Conservation (phyloP, 805 yeast species). For the Saccharomycopsis synnaedendra region DNA sequence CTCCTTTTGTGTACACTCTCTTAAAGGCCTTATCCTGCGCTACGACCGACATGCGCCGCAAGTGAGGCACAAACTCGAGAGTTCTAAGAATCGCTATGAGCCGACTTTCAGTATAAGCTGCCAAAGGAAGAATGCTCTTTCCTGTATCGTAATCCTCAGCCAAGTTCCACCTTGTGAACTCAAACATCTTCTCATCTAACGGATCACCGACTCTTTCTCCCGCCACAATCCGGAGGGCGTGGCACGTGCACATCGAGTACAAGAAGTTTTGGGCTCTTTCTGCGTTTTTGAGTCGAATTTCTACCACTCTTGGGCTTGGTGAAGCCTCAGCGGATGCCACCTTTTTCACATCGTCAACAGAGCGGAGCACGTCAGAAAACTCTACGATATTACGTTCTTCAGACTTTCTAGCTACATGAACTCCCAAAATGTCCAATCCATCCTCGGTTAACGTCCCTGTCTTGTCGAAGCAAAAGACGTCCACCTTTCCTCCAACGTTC, state of each 20-base stretch:
- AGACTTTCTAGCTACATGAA: conserved; percentile 27
- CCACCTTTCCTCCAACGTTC: conserved; percentile 92
- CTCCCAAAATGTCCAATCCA: conserved; percentile 78
- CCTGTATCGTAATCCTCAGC: conserved; percentile 51
- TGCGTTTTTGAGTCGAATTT: background rate
- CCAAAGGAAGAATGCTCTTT: conserved; percentile 34
- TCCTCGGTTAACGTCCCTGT: conserved; percentile 98
- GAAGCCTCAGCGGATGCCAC: background rate
- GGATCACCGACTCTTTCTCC: conserved; percentile 88
- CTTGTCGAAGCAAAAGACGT: conserved; percentile 86
- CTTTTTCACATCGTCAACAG: conserved; percentile 15
- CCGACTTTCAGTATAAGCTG: conserved; percentile 26
- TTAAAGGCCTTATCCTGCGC: conserved; percentile 25
- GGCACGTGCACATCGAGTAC: conserved; percentile 53
- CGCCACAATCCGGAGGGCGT: conserved; percentile 73
- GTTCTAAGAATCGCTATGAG: conserved; percentile 33
- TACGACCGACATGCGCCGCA: conserved; percentile 86
- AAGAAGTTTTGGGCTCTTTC: conserved; percentile 19
- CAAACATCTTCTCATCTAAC: conserved; percentile 85
- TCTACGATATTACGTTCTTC: conserved; percentile 10
- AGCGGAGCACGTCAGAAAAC: conserved; percentile 14
- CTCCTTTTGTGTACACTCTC: conserved; percentile 74
- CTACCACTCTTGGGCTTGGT: background rate
- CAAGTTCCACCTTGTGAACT: conserved; percentile 69
- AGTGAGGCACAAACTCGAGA: conserved; percentile 74